Percentiles rank a stretch among this genome's conserved stretches.
Evolutionary conservation across 2,329 filamentous ascomycete species (phyloP).

Genomic region (Ilyonectria sp.): DNA sequence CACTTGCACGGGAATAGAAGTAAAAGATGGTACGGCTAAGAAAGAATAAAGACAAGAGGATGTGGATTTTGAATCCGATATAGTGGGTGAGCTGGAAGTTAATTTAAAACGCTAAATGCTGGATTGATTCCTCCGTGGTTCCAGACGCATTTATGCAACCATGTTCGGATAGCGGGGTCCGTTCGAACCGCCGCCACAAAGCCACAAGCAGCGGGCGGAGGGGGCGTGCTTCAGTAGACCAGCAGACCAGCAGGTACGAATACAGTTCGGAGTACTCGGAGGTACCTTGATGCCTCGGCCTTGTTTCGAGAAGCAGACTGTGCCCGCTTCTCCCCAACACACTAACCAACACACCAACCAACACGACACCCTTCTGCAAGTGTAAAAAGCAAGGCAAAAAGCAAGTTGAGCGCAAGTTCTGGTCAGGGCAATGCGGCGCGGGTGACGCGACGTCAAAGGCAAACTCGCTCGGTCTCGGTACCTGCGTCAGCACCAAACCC

Average conservation of each 20-base stretch:
- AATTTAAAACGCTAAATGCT: too few relatives aligned
- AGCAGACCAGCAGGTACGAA: neutral
- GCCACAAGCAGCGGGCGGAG: conserved; percentile 26
- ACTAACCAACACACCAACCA: neutral
- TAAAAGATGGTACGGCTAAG: too few relatives aligned
- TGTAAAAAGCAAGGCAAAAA: neutral
- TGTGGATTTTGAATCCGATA: too few relatives aligned
- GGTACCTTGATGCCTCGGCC: conserved; percentile 20
- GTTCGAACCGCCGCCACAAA: neutral
- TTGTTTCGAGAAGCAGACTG: conserved; percentile 16
- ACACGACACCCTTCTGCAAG: too few relatives aligned
- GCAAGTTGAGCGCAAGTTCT: neutral
- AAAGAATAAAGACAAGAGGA: too few relatives aligned
- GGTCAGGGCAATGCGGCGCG: neutral
- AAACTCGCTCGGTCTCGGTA: conserved; percentile 29
- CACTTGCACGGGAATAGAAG: too few relatives aligned
- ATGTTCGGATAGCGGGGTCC: too few relatives aligned
- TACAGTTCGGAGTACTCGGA: neutral
- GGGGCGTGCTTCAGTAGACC: conserved; percentile 17
- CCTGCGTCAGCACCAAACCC: conserved; percentile 42
- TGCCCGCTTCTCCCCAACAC: neutral
- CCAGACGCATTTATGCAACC: too few relatives aligned
- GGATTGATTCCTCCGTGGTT: too few relatives aligned
- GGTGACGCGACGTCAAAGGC: neutral
- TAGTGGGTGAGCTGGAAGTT: too few relatives aligned